Conservation (phyloP, 2,329 filamentous ascomycete species). For the Fusarium ambrosium region DNA sequence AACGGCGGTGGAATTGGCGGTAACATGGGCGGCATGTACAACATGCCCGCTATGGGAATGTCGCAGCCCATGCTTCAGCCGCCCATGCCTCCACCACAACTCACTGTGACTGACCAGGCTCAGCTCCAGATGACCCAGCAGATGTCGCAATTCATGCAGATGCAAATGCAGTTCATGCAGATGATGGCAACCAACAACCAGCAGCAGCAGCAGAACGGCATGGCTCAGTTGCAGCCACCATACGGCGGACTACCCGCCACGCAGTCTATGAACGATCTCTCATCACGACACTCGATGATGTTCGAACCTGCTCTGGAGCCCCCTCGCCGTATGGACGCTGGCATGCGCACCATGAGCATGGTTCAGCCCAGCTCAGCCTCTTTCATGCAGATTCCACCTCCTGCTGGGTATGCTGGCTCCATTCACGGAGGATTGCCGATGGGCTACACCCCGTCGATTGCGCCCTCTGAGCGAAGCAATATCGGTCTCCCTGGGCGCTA, state of each 20-base stretch:
- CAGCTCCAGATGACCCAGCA: slow-evolving; percentile 86
- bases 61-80: slow-evolving; percentile 44
- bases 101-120: slow-evolving; percentile 76
- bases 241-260: slow-evolving; percentile 49
- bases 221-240: slow-evolving; percentile 46
- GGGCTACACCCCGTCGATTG: slow-evolving; percentile 90
- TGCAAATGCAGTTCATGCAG: slow-evolving; percentile 96
- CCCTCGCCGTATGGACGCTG: slow-evolving; percentile 57
- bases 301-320: slow-evolving; percentile 62
- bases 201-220: slow-evolving; percentile 41
- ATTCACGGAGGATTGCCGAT: slow-evolving; percentile 54
- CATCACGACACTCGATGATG: slow-evolving; percentile 61
- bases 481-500: slow-evolving; percentile 91
- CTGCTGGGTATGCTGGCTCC: slow-evolving; percentile 49
- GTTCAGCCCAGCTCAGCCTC: slow-evolving; percentile 76
- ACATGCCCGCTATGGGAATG: slow-evolving; percentile 49
- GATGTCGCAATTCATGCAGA: slow-evolving; percentile 90
- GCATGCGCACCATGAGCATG: slow-evolving; percentile 85
- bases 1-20: slow-evolving; percentile 43
- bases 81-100: slow-evolving; percentile 59
- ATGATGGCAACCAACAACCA: slow-evolving; percentile 71
- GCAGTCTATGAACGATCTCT: slow-evolving; percentile 61
- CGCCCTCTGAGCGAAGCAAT: slow-evolving; percentile 95
- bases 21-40: slow-evolving; percentile 49
- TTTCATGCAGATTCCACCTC: slow-evolving; percentile 63